A percentile compares a stretch with the other conserved stretches of the same genome.
Conservation (phyloP, 2,329 filamentous ascomycete genomes). For the Colletotrichum camelliae region DNA sequence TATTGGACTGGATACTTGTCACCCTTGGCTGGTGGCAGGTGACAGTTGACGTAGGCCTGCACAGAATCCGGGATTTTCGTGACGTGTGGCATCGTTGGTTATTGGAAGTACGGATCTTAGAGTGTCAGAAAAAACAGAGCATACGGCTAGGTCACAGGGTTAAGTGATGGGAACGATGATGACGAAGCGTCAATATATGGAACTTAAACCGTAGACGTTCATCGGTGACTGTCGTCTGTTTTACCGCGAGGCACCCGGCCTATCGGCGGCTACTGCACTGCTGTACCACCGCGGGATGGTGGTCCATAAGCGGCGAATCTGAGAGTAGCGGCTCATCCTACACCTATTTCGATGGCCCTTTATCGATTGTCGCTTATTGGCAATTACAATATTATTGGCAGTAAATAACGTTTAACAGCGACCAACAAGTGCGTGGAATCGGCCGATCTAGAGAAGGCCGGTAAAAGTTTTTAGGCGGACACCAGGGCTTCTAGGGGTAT, state of each 20-base stretch:
- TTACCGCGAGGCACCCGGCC: not conserved
- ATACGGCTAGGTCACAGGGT: too few species aligned
- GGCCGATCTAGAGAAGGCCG: not conserved
- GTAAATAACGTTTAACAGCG: too few species aligned
- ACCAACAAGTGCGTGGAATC: not conserved
- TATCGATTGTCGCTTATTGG: not conserved
- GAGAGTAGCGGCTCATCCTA: rapidly evolving
- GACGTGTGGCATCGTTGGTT: not conserved
- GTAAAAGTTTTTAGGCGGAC: not conserved
- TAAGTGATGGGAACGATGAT: rapidly evolving
- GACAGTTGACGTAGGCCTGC: not conserved
- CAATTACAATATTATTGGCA: too few species aligned
- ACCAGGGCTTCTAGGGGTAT: not conserved
- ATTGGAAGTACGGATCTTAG: not conserved
- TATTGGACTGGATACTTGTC: not conserved
- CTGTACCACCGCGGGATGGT: not conserved
- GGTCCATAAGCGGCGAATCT: not conserved
- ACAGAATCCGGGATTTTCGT: not conserved
- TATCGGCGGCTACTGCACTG: not conserved
- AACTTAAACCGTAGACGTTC: not conserved
- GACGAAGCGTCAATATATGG: not conserved
- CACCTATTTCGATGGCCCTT: not conserved
- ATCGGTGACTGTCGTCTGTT: not conserved
- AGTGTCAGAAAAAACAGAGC: not conserved
- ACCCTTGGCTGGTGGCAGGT: not conserved